Evolutionary conservation across 306 rosid genomes (phyloP).

Genomic region (Trifolium repens): DNA sequence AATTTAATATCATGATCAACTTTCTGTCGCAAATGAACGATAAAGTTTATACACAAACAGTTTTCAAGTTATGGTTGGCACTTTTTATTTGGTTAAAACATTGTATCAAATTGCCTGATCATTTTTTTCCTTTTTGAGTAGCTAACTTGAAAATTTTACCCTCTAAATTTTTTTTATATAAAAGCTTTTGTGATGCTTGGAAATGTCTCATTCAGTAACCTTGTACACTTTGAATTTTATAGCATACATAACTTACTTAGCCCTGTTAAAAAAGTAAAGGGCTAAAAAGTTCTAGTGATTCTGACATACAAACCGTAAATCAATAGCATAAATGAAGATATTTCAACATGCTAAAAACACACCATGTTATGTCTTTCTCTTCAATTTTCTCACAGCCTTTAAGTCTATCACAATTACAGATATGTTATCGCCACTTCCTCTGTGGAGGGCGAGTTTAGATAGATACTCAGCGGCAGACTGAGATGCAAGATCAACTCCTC

Average conservation of each 20-base stretch:
- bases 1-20: too few relatives aligned
- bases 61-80: slow-evolving; percentile 16
- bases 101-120: slow-evolving; percentile 1
- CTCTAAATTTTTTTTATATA: not conserved
- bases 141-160: slow-evolving; percentile 10
- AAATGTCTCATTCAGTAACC: slow-evolving; percentile 20
- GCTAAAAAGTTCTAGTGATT: slow-evolving; percentile 43
- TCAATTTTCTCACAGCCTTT: slow-evolving; percentile 75
- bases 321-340: slow-evolving; percentile 35
- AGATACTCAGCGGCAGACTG: slow-evolving; percentile 83
- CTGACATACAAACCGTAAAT: slow-evolving; percentile 28
- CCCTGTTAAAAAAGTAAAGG: slow-evolving; percentile 56
- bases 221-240: slow-evolving; percentile 30
- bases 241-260: slow-evolving; percentile 45
- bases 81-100: slow-evolving; percentile 25
- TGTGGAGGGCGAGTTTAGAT: slow-evolving; percentile 67
- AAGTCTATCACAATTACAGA: slow-evolving; percentile 78
- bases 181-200: not conserved
- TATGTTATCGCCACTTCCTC: slow-evolving; percentile 85
- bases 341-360: slow-evolving; percentile 32
- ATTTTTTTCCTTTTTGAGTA: slow-evolving; percentile 13
- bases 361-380: slow-evolving; percentile 51
- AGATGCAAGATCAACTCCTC: slow-evolving; percentile 72
- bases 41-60: not conserved
- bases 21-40: slow-evolving; percentile 30